Base-by-base conservation (phyloP, 2,329 filamentous ascomycete genomes). In the Penicillium fuscoglaucum region DNA sequence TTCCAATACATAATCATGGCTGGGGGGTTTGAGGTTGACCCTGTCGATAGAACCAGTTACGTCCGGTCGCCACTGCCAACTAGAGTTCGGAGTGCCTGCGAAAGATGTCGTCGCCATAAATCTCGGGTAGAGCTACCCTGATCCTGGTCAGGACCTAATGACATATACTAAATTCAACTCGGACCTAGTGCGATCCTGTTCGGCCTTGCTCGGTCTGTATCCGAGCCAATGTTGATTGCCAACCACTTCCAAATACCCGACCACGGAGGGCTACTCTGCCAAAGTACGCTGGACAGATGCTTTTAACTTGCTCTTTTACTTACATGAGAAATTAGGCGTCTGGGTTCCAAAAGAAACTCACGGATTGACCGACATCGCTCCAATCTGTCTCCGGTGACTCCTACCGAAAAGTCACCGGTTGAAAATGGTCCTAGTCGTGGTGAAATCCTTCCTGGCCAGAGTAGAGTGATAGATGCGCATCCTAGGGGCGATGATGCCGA, bases 201-300 rank as follows among this genome's bases (percentile, higher is more conserved):
- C 63, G 72, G 1, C 72, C 73, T 49, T 75, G 73, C 60, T 70
- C 71, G 3, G 61, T 74, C 1, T 76, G 73, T 59, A 50, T 68
- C 8, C 64, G 71, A 47, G 69, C 72, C 17, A 68, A 70, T 26
- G 63, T 63, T 1, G 61, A 67, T 24, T 66, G 68, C 37, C 59
- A 51, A n/a, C 57, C 58, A 6, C 53, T 54, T 21, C 47, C 57
- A 15, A 39, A 41, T 12, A 52, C 6, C 9, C 55, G 37, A 9
- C 10, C 52, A 8, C 57, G 59, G 10, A 58, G 29, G 37, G 48
- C 45, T 17, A 52, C 40, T 31, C n/a, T 33, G 29, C 61, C 47
- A n/a, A 62, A 57, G 68, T 55, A 55, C 24, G 52, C n/a, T 17
- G 13, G n/a, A 28, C 12, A 33, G 31, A 45, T 37, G 6, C 19